Conservation (phyloP, 371 early-diverging fungal genomes). For the Entomophthora muscae region DNA sequence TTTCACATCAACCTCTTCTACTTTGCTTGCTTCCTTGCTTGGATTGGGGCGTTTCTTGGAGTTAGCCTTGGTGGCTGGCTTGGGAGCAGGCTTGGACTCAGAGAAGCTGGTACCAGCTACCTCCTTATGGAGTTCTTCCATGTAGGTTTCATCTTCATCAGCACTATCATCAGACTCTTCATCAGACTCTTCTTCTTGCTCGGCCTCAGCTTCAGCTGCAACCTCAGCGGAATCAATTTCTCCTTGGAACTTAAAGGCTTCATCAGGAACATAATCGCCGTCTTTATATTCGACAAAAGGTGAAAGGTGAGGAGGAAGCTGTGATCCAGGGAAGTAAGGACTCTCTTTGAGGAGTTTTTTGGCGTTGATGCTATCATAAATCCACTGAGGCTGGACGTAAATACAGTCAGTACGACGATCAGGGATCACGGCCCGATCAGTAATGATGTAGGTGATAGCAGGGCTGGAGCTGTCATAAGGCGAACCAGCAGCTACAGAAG, state of each 20-base stretch:
- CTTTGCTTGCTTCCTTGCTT: slow-evolving; percentile 14
- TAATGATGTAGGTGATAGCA: slow-evolving; percentile 71
- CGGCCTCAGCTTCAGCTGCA: slow-evolving; percentile 19
- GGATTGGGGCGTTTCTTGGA: slow-evolving; percentile 21
- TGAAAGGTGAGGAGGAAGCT: slow-evolving; percentile 81
- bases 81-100: slow-evolving; percentile 49
- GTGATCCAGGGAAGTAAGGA: slow-evolving; percentile 63
- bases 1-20: slow-evolving; percentile 67
- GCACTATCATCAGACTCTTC: slow-evolving; percentile 12
- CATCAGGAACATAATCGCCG: slow-evolving; percentile 70
- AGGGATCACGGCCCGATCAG: slow-evolving; percentile 61
- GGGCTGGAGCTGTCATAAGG: slow-evolving; percentile 59
- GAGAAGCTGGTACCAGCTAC: slow-evolving; percentile 46
- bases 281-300: slow-evolving; percentile 79
- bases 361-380: slow-evolving; percentile 86
- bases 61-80: slow-evolving; percentile 32
- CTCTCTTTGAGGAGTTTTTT: slow-evolving; percentile 43
- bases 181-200: slow-evolving; percentile 14
- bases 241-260: slow-evolving; percentile 21
- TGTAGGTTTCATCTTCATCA: background rate
- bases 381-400: slow-evolving; percentile 98
- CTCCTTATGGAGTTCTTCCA: slow-evolving; percentile 12
- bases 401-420: slow-evolving; percentile 44
- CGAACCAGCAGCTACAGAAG: slow-evolving; percentile 56
- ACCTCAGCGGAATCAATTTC: slow-evolving; percentile 20